Conservation (phyloP, 2,329 filamentous ascomycete genomes). For the Botrytis porri region DNA sequence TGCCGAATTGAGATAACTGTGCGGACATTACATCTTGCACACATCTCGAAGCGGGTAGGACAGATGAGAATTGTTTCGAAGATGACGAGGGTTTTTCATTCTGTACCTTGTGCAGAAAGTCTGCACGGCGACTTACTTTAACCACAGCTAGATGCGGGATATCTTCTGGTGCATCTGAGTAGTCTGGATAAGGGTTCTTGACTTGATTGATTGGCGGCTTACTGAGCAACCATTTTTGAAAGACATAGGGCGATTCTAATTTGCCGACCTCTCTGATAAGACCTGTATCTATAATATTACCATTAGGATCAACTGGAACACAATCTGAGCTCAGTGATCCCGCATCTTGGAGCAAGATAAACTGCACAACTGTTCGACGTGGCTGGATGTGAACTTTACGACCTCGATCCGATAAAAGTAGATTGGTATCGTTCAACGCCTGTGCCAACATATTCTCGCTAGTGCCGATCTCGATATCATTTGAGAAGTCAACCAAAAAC, state of each 20-base stretch:
- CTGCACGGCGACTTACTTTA: conserved; percentile 53
- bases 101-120: conserved; percentile 52
- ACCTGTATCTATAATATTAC: conserved; percentile 17
- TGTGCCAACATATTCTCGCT: not conserved
- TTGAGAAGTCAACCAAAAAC: conserved; percentile 17
- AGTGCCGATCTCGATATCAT: not conserved
- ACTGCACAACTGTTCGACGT: conserved; percentile 26
- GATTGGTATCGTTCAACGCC: conserved; percentile 26
- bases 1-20: conserved; percentile 44
- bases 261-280: conserved; percentile 28
- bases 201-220: conserved; percentile 47
- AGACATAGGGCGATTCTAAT: conserved; percentile 38
- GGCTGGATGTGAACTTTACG: conserved; percentile 26
- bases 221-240: conserved; percentile 41
- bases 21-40: conserved; percentile 48
- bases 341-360: conserved; percentile 17
- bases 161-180: conserved; percentile 44
- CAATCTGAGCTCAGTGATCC: not conserved
- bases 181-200: conserved; percentile 40
- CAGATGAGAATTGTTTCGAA: conserved; percentile 42
- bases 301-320: not conserved
- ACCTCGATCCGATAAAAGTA: conserved; percentile 30
- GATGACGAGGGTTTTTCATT: not conserved
- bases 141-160: conserved; percentile 49
- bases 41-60: conserved; percentile 49